Evolutionary conservation across 1,284 basidiomycete species (phyloP).

Genomic region (Cutaneotrichosporon cavernicola): DNA sequence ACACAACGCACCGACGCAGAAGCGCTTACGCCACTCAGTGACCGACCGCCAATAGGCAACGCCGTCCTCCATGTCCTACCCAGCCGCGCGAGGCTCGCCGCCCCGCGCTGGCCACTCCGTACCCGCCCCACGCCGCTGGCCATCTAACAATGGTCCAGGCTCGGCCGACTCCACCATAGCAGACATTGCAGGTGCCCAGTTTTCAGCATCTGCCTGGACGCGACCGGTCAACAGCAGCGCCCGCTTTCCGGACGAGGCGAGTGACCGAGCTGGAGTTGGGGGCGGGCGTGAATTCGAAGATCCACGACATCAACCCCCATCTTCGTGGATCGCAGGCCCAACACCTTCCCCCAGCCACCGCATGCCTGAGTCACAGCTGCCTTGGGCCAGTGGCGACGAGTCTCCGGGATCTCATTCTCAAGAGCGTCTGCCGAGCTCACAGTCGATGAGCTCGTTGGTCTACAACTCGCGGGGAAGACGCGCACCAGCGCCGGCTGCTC

Average conservation of each 20-base stretch:
- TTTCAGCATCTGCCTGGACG: slow-evolving; percentile 6
- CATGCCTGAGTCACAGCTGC: neutral
- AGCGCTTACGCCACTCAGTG: slow-evolving; percentile 14
- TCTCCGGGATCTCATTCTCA: neutral
- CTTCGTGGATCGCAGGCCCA: slow-evolving; percentile 3
- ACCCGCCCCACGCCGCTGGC: slow-evolving; percentile 1
- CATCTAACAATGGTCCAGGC: neutral
- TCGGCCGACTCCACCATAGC: neutral
- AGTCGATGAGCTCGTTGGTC: slow-evolving; percentile 30
- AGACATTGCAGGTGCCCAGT: neutral
- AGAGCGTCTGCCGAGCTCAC: slow-evolving; percentile 26
- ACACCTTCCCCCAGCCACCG: neutral
- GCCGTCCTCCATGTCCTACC: slow-evolving; percentile 20
- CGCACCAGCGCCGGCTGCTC: slow-evolving; percentile 17
- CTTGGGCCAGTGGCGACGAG: slow-evolving; percentile 5
- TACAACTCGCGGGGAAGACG: slow-evolving; percentile 12
- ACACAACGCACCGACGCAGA: neutral
- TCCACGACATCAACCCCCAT: slow-evolving; percentile 5
- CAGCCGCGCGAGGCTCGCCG: slow-evolving; percentile 28
- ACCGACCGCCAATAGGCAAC: slow-evolving; percentile 17
- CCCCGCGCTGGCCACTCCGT: slow-evolving; percentile 22
- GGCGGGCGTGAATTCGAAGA: slow-evolving; percentile 1
- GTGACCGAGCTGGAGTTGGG: neutral
- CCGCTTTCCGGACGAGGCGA: slow-evolving; percentile 9
- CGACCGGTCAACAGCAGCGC: slow-evolving; percentile 10